Evolutionary conservation across 176 grass and related monocot genomes (phyloP), one percentile per base, ranked within the genome.

Genomic region (Carex scoparia): DNA sequence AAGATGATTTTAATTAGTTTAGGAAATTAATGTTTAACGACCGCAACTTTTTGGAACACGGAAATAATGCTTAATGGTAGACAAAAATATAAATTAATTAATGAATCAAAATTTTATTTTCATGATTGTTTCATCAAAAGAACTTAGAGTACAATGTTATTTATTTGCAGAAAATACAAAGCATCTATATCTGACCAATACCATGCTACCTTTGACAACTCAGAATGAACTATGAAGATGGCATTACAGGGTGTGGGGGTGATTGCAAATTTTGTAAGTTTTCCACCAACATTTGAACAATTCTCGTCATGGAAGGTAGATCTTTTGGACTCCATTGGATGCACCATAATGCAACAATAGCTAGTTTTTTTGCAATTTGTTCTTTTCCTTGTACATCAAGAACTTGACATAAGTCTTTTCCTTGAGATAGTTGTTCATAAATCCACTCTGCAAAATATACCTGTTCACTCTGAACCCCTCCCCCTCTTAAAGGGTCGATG

Each of bases 371-470:
- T 7, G 16, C 42, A 10, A 75, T 75, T 37, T 42, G 13, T 42
- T 75, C 70, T 0, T 18, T 10, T 18, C 46, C 9, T 75, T 2
- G 19, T 6, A 75, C 8, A 16, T 28, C 70, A n/a, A 75, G 18
- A n/a, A 16, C 10, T 14, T 1, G n/a, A 60, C 16, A 60, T 28
- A 51, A 18, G 2, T 75, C 35, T 19, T 75, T 7, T 44, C n/a
- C 46, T 84, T 51, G 35, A 74, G 61, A 30, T 19, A 90, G 2
- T 53, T 65, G 74, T 11, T 93, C 89, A 46, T 89, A 93, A 73
- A 93, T 79, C 91, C 91, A 85, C 7, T 89, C 65, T 5, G 85
- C 71, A 16, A 91, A 93, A 38, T 87, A 70, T 0, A 1, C 48
- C 48, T 49, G 9, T 38, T 86, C 81, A 31, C 70, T 88, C 8